phyloP scores from a whole-genome alignment of 2,329 filamentous ascomycete genomes.

The Blastomyces emzantsi region DNA sequence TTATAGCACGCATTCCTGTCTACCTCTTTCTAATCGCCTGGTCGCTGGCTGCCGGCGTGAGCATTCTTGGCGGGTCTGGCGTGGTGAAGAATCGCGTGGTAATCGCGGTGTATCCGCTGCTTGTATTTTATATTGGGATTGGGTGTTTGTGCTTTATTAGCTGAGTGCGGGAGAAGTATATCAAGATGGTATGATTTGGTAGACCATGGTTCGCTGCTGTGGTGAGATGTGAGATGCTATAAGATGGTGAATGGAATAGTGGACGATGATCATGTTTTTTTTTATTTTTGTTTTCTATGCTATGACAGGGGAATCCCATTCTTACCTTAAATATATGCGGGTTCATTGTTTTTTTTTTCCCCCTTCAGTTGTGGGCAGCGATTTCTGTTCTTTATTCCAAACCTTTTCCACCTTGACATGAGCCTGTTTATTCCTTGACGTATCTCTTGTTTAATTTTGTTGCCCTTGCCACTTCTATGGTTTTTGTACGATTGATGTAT shows the following conservation, averaged over 20 bases:
- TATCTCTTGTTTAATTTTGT: background rate
- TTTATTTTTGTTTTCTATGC: background rate
- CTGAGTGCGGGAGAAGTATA: slow-evolving; percentile 36
- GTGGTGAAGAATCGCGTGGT: slow-evolving; percentile 91
- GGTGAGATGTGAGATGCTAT: background rate
- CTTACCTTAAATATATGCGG: background rate
- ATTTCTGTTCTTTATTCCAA: background rate
- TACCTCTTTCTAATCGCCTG: slow-evolving; percentile 82
- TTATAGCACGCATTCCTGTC: slow-evolving; percentile 77
- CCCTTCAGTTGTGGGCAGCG: background rate
- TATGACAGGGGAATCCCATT: background rate
- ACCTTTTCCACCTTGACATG: background rate
- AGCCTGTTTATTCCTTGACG: background rate
- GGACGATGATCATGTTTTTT: background rate
- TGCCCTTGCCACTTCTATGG: background rate
- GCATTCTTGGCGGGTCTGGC: slow-evolving; percentile 89
- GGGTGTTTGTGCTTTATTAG: slow-evolving; percentile 97
- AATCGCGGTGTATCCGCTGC: slow-evolving; percentile 86
- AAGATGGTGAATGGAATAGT: background rate
- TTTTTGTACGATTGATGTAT: background rate
- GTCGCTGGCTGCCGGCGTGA: slow-evolving; percentile 91
- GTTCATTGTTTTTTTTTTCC: background rate
- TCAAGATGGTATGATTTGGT: background rate
- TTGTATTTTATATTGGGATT: slow-evolving; percentile 89
- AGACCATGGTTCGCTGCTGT: background rate